Evolutionary conservation across 805 yeast species (phyloP).

Genomic region (Nakazawaea sp.): DNA sequence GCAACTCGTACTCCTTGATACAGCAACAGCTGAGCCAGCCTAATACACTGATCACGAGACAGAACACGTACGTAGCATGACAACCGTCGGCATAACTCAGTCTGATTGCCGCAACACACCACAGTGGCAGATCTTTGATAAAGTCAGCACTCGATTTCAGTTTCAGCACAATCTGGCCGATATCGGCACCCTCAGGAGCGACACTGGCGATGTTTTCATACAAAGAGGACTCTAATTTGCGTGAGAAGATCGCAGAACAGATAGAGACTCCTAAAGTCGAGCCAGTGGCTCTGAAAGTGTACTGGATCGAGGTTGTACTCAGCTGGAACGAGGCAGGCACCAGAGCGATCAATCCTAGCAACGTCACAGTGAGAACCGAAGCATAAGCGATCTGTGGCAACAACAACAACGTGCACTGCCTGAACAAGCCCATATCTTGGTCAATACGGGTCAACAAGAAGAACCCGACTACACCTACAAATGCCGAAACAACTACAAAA

Average conservation of each 20-base stretch:
- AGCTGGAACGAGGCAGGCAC: slow-evolving; percentile 71
- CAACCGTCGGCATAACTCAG: slow-evolving; percentile 47
- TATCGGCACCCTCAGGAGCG: slow-evolving; percentile 28
- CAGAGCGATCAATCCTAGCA: slow-evolving; percentile 70
- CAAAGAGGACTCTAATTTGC: slow-evolving; percentile 28
- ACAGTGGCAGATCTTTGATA: slow-evolving; percentile 43
- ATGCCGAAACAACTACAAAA: slow-evolving; percentile 35
- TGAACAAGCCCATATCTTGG: slow-evolving; percentile 16
- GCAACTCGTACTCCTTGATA: slow-evolving; percentile 53
- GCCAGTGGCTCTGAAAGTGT: slow-evolving; percentile 55
- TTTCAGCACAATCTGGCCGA: slow-evolving; percentile 28
- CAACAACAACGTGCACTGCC: slow-evolving; percentile 38
- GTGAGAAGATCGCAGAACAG: slow-evolving; percentile 45
- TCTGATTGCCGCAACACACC: slow-evolving; percentile 38
- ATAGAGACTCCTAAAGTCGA: slow-evolving; percentile 47
- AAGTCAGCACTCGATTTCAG: slow-evolving; percentile 55
- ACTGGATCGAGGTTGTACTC: slow-evolving; percentile 82
- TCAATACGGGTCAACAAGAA: slow-evolving; percentile 21
- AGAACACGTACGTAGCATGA: slow-evolving; percentile 36
- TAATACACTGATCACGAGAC: slow-evolving; percentile 32
- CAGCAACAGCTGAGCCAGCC: slow-evolving; percentile 35
- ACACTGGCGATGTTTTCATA: slow-evolving; percentile 12
- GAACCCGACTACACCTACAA: slow-evolving; percentile 41
- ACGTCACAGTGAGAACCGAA: slow-evolving; percentile 58
- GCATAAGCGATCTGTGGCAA: slow-evolving; percentile 65